Percentiles rank a stretch among this genome's conserved stretches.
These are phyloP conservation scores for Chalciporus sphaerocephalus DNA, from an alignment of 768 basidiomycete genomes.

Conservation along the genomic window DNA sequence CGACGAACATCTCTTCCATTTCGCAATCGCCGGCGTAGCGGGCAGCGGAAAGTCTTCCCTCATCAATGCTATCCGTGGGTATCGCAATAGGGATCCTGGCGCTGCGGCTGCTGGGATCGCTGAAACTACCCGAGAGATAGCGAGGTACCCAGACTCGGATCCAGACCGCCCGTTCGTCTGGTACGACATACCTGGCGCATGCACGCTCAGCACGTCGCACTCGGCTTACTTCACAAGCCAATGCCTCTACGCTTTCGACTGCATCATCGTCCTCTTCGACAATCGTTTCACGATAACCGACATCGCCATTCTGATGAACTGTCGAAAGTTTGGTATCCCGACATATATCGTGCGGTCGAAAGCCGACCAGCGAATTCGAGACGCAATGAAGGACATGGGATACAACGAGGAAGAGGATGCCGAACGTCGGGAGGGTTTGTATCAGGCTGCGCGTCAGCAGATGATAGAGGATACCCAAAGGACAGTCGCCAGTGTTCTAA, in stretches of 20 bases:
- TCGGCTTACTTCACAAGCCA: conserved; percentile 27
- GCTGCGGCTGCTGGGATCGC: conserved; percentile 22
- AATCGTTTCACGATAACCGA: conserved; percentile 24
- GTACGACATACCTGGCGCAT: conserved; percentile 27
- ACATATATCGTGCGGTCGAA: conserved; percentile 27
- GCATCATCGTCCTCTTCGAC: conserved; percentile 21
- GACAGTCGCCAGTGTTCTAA: background rate
- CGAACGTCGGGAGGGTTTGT: background rate
- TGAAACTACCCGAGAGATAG: conserved; percentile 18
- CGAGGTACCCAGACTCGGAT: conserved; percentile 19
- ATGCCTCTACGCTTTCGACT: conserved; percentile 27
- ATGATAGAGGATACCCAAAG: background rate
- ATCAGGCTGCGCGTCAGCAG: background rate
- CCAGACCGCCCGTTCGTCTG: conserved; percentile 15
- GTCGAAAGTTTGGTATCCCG: conserved; percentile 22
- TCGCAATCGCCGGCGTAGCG: conserved; percentile 24
- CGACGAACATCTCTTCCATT: conserved; percentile 20
- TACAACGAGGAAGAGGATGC: conserved; percentile 2
- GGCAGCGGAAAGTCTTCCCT: conserved; percentile 27
- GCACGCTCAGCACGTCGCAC: conserved; percentile 17
- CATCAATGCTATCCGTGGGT: conserved; percentile 26
- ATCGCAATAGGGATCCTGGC: conserved; percentile 9
- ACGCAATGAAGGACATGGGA: background rate
- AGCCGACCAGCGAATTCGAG: conserved; percentile 12
- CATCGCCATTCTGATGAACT: conserved; percentile 23